Evolutionary conservation across 163 green algal genomes (phyloP).

Genomic region (Smithsoniella earleae): DNA sequence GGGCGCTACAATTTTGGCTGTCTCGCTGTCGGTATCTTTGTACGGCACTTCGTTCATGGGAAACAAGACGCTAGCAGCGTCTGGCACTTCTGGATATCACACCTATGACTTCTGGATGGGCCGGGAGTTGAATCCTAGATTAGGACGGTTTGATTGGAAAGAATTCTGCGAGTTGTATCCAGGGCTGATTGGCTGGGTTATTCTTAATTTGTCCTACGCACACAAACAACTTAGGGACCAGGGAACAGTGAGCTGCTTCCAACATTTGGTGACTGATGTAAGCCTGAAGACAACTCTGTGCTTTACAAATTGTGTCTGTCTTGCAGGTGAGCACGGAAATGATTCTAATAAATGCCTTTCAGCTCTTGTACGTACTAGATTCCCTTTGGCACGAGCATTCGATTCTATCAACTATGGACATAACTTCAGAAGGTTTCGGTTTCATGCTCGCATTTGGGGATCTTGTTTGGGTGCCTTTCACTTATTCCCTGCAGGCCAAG

Average conservation of each 20-base stretch:
- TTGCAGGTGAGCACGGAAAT: conserved; percentile 56
- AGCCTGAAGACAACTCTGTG: too few relatives aligned
- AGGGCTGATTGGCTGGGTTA: conserved; percentile 75
- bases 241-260: background rate
- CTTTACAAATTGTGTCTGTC: too few relatives aligned
- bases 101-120: conserved; percentile 95
- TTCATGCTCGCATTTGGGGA: conserved; percentile 98
- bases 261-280: too few relatives aligned
- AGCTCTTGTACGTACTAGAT: conserved; percentile 73
- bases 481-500: conserved; percentile 75
- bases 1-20: conserved; percentile 50
- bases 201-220: conserved; percentile 61
- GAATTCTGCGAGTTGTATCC: conserved; percentile 93
- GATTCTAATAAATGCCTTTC: conserved; percentile 74
- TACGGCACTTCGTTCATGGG: conserved; percentile 51
- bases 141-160: conserved; percentile 69
- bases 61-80: conserved; percentile 44
- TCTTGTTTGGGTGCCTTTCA: conserved; percentile 95
- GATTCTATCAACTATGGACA: conserved; percentile 98
- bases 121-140: conserved; percentile 78
- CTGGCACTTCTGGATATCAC: conserved; percentile 50
- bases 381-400: conserved; percentile 66
- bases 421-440: conserved; percentile 94
- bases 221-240: conserved; percentile 50
- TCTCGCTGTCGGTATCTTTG: conserved; percentile 45